Evolutionary conservation across 1,284 basidiomycete species (phyloP).

Genomic region (Cutaneotrichosporon dermatis): DNA sequence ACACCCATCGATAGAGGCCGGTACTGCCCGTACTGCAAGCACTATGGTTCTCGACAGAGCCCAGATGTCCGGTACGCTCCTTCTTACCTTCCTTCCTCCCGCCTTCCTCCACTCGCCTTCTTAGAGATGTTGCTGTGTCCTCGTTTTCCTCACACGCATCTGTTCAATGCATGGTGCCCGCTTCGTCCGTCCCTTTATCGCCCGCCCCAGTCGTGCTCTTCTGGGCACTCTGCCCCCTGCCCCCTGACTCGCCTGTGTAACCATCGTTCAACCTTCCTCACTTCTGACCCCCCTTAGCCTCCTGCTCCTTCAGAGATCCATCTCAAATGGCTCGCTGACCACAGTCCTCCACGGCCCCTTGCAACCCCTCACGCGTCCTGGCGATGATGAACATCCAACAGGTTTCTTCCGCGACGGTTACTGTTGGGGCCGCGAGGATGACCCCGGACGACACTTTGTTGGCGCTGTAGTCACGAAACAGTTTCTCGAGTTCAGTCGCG

Average conservation of each 20-base stretch:
- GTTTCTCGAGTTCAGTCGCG: slow-evolving; percentile 43
- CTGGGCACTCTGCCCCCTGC: neutral
- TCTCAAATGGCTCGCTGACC: neutral
- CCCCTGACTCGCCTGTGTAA: neutral
- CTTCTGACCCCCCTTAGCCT: neutral
- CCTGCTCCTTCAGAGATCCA: too few species aligned
- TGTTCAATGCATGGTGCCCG: too few species aligned
- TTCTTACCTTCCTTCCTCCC: neutral
- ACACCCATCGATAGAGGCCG: neutral
- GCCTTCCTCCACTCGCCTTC: neutral
- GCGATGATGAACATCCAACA: slow-evolving; percentile 35
- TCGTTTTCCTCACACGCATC: too few species aligned
- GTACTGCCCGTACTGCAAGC: slow-evolving; percentile 18
- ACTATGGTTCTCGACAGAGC: slow-evolving; percentile 35
- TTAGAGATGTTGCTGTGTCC: too few species aligned
- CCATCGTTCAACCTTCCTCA: neutral
- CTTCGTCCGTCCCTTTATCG: neutral
- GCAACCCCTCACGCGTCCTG: slow-evolving; percentile 32
- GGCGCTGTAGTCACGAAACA: slow-evolving; percentile 41
- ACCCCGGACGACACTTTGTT: slow-evolving; percentile 41
- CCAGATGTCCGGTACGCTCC: slow-evolving; percentile 31
- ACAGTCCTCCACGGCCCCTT: slow-evolving; percentile 39
- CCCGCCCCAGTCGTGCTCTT: neutral
- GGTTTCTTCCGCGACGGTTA: slow-evolving; percentile 44
- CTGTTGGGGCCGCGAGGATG: slow-evolving; percentile 36